Evolutionary conservation across 176 grass and related monocot genomes (phyloP).

Genomic region (Dactylis glomerata): DNA sequence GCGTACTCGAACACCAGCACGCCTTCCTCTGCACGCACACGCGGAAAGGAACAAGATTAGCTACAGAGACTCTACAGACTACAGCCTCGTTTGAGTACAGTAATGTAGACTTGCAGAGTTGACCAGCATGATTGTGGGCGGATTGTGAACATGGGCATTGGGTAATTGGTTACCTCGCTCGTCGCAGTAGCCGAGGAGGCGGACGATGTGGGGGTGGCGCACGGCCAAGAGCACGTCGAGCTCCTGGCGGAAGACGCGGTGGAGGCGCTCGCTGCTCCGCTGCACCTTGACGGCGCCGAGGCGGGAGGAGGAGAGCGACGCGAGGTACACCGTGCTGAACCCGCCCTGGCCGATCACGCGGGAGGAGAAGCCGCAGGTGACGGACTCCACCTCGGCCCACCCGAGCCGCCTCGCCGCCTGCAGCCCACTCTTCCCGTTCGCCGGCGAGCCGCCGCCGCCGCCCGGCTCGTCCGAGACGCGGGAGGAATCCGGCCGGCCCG

Average conservation of each 20-base stretch:
- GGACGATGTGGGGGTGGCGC: slow-evolving; percentile 61
- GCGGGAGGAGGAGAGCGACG: slow-evolving; percentile 45
- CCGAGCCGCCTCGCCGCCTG: slow-evolving; percentile 20
- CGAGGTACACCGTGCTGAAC: slow-evolving; percentile 78
- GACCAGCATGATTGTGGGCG: not conserved
- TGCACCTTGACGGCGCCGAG: slow-evolving; percentile 66
- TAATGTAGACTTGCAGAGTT: too few species aligned
- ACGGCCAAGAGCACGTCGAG: slow-evolving; percentile 51
- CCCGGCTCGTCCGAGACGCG: slow-evolving; percentile 47
- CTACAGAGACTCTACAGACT: not conserved
- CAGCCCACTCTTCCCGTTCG: not conserved
- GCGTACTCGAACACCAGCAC: slow-evolving; percentile 64
- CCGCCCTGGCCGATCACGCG: slow-evolving; percentile 72
- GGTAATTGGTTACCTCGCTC: slow-evolving; percentile 28
- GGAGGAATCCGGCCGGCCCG: slow-evolving; percentile 10
- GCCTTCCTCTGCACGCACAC: slow-evolving; percentile 42
- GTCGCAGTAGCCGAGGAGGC: slow-evolving; percentile 65
- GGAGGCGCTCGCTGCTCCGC: slow-evolving; percentile 66
- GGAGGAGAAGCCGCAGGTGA: slow-evolving; percentile 59
- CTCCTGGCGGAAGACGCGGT: slow-evolving; percentile 56
- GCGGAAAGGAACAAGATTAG: slow-evolving; percentile 6
- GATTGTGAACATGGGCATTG: not conserved
- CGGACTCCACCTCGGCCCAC: slow-evolving; percentile 55
- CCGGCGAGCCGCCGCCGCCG: not conserved
- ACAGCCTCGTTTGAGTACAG: not conserved